phyloP scores from a whole-genome alignment of 2,329 filamentous ascomycete genomes.

The Cladosporium sp. region DNA sequence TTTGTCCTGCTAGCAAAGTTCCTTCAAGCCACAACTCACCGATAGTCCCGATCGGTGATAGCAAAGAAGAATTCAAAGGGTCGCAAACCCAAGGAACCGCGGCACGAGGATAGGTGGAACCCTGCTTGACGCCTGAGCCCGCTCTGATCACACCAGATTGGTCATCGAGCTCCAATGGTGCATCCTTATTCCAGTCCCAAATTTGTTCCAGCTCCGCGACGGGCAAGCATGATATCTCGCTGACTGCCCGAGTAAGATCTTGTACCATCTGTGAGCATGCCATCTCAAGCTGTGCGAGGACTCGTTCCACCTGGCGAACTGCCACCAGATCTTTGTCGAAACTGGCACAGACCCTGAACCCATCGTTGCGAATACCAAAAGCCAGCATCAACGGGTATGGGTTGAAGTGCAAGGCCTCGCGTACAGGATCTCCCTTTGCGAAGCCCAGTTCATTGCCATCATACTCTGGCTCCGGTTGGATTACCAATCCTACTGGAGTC shows the following conservation, averaged over 20 bases:
- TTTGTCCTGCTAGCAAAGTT: conserved; percentile 33
- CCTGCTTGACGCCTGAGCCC: conserved; percentile 1
- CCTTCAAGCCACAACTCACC: conserved; percentile 20
- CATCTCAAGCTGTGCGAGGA: conserved; percentile 5
- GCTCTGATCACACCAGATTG: background rate
- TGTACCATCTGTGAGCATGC: conserved; percentile 2
- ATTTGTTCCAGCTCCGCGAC: conserved; percentile 1
- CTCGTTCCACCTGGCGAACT: conserved; percentile 3
- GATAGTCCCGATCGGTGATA: conserved; percentile 38
- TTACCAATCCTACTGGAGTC: conserved; percentile 51
- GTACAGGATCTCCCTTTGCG: conserved; percentile 16
- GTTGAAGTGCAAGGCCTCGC: conserved; percentile 23
- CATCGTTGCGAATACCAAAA: conserved; percentile 39
- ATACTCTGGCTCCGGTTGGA: conserved; percentile 39
- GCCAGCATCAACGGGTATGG: conserved; percentile 47
- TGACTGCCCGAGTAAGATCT: background rate
- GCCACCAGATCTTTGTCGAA: conserved; percentile 10
- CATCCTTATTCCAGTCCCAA: conserved; percentile 7
- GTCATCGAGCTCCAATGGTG: conserved; percentile 1
- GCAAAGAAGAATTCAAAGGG: conserved; percentile 18
- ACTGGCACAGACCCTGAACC: conserved; percentile 34
- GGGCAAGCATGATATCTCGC: conserved; percentile 4
- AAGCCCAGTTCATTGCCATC: conserved; percentile 21
- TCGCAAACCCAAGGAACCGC: conserved; percentile 27
- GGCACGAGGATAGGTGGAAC: conserved; percentile 5